phyloP scores from a whole-genome alignment of 257 asterid species.

The Nicotiana obtusifolia region DNA sequence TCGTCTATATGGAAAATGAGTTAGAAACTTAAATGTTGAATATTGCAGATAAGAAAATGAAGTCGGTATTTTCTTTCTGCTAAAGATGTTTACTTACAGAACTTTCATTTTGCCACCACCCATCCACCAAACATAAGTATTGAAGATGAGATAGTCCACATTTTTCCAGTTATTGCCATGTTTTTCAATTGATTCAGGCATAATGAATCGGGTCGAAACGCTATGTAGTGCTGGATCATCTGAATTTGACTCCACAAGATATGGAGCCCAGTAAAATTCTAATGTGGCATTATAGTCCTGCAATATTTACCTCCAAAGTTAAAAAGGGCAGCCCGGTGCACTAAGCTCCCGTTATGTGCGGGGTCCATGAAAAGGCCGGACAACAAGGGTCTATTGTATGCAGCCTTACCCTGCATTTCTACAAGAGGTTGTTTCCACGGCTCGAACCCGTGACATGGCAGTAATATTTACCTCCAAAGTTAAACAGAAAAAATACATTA shows the following conservation, averaged over 20 bases:
- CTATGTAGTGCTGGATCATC: conserved; percentile 77
- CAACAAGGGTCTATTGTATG: too few species aligned
- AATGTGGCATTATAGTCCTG: conserved; percentile 81
- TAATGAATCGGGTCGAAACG: conserved; percentile 63
- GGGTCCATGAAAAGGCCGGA: too few species aligned
- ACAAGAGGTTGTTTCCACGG: too few species aligned
- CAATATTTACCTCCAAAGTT: not conserved
- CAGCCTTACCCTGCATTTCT: too few species aligned
- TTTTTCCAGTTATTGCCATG: conserved; percentile 67
- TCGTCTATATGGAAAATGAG: conserved; percentile 28
- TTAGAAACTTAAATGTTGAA: not conserved
- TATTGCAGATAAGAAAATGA: not conserved
- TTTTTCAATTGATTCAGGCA: conserved; percentile 66
- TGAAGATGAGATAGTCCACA: conserved; percentile 70
- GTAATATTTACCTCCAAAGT: not conserved
- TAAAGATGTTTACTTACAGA: conserved; percentile 37
- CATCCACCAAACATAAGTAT: conserved; percentile 94
- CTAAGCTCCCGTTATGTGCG: too few species aligned
- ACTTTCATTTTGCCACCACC: conserved; percentile 65
- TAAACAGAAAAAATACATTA: not conserved
- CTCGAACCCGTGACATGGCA: too few species aligned
- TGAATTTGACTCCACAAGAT: conserved; percentile 73
- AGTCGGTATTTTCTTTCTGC: not conserved
- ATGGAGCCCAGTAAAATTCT: conserved; percentile 94
- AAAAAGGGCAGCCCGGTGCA: not conserved